Evolutionary conservation across 2,329 filamentous ascomycete species (phyloP).

Genomic region (Huntiella savannae): DNA sequence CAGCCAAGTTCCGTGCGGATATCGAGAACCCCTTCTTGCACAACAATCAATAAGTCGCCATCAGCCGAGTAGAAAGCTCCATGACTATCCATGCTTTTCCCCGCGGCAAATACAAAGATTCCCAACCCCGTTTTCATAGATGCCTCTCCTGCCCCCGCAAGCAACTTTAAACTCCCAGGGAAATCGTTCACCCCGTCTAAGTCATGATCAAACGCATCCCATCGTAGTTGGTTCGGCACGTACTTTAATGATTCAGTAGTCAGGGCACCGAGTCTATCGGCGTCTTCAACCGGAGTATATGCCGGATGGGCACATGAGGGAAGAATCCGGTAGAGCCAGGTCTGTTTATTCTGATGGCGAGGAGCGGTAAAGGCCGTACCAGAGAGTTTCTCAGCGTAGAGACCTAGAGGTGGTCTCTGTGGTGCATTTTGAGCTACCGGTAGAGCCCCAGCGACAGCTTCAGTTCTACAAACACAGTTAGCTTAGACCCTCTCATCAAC

Average conservation of each 20-base stretch:
- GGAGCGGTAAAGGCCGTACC: slow-evolving; percentile 55
- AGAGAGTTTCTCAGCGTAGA: slow-evolving; percentile 67
- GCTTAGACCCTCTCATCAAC: neutral
- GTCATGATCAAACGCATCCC: slow-evolving; percentile 57
- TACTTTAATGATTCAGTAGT: slow-evolving; percentile 37
- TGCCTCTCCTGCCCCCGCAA: slow-evolving; percentile 61
- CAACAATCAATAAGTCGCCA: slow-evolving; percentile 55
- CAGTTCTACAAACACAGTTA: slow-evolving; percentile 32
- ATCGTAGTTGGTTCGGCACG: slow-evolving; percentile 64
- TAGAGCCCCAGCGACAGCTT: slow-evolving; percentile 55
- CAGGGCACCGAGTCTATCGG: slow-evolving; percentile 12
- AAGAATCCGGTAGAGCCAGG: slow-evolving; percentile 53
- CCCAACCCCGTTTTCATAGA: slow-evolving; percentile 56
- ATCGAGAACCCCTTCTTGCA: slow-evolving; percentile 50
- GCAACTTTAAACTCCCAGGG: slow-evolving; percentile 37
- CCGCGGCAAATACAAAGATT: slow-evolving; percentile 58
- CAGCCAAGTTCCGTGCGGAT: slow-evolving; percentile 54
- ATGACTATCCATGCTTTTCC: slow-evolving; percentile 48
- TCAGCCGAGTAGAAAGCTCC: slow-evolving; percentile 65
- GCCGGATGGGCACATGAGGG: slow-evolving; percentile 42
- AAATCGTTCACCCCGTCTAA: slow-evolving; percentile 29
- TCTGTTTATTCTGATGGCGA: slow-evolving; percentile 47
- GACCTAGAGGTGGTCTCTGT: slow-evolving; percentile 57
- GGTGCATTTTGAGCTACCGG: slow-evolving; percentile 65
- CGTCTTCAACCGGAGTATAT: slow-evolving; percentile 20